These are phyloP conservation scores for Paracoccidioides lutzii DNA, from an alignment of 2,329 filamentous ascomycete genomes.

Conservation along the genomic window DNA sequence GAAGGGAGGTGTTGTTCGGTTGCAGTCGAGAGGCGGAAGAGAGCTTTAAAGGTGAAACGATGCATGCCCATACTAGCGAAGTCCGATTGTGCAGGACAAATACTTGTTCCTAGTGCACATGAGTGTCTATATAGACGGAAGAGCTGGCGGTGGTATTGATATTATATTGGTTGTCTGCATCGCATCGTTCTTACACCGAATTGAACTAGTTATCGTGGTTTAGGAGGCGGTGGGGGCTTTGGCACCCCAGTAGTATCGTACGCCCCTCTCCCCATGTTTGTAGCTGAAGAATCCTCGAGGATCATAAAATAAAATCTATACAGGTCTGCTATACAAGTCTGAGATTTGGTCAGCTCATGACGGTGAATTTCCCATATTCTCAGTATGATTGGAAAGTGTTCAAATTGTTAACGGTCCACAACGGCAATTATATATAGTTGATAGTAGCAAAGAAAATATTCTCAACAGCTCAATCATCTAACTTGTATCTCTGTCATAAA, in stretches of 20 bases:
- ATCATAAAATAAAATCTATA: constrained; percentile 27
- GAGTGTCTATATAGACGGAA: neutral
- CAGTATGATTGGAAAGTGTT: neutral
- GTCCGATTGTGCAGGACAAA: neutral
- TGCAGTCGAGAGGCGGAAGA: neutral
- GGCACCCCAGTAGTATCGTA: constrained; percentile 41
- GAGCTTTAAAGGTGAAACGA: neutral
- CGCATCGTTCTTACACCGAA: constrained; percentile 5
- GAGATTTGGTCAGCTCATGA: constrained; percentile 1
- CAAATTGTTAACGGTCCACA: neutral
- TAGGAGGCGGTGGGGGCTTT: constrained; percentile 37
- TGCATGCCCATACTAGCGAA: neutral
- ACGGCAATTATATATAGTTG: constrained; percentile 3
- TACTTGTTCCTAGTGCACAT: neutral
- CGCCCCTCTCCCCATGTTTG: constrained; percentile 40
- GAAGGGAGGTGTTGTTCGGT: neutral
- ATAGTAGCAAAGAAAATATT: neutral
- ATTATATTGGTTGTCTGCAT: neutral
- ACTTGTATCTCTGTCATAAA: neutral
- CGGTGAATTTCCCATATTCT: neutral
- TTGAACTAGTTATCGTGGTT: constrained; percentile 14
- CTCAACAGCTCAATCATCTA: neutral
- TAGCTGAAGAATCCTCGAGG: constrained; percentile 27
- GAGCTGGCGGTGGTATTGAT: neutral
- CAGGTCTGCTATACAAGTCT: constrained; percentile 4